Evolutionary conservation across 148 eudicot species (phyloP), one percentile per base, ranked within the genome.

Genomic region (Camellia lanceoleosa): DNA sequence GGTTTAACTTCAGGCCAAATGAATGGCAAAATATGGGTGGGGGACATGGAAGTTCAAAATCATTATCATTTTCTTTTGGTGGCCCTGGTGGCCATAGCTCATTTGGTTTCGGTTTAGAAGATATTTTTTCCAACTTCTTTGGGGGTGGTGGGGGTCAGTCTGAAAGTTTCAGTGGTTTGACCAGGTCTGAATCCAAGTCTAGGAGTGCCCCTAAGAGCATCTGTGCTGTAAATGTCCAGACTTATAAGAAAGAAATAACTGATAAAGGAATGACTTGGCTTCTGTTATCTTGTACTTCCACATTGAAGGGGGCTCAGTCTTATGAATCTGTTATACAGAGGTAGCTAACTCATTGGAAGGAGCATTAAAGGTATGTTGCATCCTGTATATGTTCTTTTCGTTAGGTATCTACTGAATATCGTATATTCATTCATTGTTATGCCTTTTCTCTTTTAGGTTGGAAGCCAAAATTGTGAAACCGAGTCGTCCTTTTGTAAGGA

Each of bases 61-160:
- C 99, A 68, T 95, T 90, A 80, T 93, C 99, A 70, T 95, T 95
- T 78, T 95, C 97, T 61, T 95, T 93, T 82, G 97, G 99, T 11
- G 97, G 97, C 47, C 86, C 93, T 55, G 75, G 92, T 61, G 87
- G 88, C 74, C 90, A 88, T 42, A 84, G 69, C 71, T 81, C 92
- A 42, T 93, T 87, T 82, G 93, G 90, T 64, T 93, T 87, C 78
- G 97, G 92, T 74, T 80, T 93, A 46, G 87, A 90, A 82, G 99
- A 95, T 30, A 30, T 30, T 30, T 30, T 30, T 30, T 30, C 38
- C 38, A 30, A 30, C 38, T 30, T 30, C 38, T 30, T 30, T 30
- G 38, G 38, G 38, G 38, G 38, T 30, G 38, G 38, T 30, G 1
- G 38, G 38, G 38, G 38, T 30, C 38, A 30, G 0, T 30, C 1